phyloP scores from a whole-genome alignment of 805 yeast genomes.

The Yarrowia sp. region DNA sequence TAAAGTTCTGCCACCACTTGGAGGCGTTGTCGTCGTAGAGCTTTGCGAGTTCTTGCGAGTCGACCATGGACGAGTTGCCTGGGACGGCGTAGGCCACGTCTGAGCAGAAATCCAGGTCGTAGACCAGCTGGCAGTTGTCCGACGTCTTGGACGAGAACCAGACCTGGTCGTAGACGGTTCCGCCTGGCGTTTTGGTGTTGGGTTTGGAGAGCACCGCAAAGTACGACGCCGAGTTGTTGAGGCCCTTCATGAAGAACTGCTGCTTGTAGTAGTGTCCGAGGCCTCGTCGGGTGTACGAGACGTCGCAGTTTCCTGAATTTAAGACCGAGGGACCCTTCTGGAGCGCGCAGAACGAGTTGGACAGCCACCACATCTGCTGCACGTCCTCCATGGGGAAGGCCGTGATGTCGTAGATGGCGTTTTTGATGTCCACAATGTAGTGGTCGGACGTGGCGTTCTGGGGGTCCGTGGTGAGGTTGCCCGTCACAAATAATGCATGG shows the following conservation, averaged over 20 bases:
- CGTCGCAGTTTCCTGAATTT: conserved; percentile 38
- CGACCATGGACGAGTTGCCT: conserved; percentile 42
- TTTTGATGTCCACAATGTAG: conserved; percentile 10
- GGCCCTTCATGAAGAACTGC: conserved; percentile 59
- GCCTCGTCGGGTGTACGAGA: conserved; percentile 44
- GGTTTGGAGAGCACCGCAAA: conserved; percentile 61
- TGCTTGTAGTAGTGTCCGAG: conserved; percentile 49
- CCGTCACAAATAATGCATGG: conserved; percentile 65
- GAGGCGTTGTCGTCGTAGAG: conserved; percentile 66
- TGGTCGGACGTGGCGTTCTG: conserved; percentile 15
- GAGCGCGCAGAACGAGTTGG: conserved; percentile 69
- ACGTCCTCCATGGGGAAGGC: conserved; percentile 28
- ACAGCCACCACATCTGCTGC: neutral
- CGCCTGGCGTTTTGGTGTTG: conserved; percentile 40
- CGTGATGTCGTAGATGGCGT: conserved; percentile 31
- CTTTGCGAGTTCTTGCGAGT: conserved; percentile 41
- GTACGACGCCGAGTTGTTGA: conserved; percentile 61
- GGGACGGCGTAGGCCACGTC: conserved; percentile 90
- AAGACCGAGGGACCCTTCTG: conserved; percentile 49
- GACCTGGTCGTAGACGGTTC: conserved; percentile 62
- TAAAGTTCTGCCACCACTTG: conserved; percentile 59
- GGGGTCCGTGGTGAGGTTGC: conserved; percentile 44
- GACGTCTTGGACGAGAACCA: conserved; percentile 54
- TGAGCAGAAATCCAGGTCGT: conserved; percentile 70
- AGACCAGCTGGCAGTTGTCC: conserved; percentile 68